Evolutionary conservation across 257 asterid genomes (phyloP), one percentile per base, ranked within the genome.

Genomic region (Eucommia ulmoides): DNA sequence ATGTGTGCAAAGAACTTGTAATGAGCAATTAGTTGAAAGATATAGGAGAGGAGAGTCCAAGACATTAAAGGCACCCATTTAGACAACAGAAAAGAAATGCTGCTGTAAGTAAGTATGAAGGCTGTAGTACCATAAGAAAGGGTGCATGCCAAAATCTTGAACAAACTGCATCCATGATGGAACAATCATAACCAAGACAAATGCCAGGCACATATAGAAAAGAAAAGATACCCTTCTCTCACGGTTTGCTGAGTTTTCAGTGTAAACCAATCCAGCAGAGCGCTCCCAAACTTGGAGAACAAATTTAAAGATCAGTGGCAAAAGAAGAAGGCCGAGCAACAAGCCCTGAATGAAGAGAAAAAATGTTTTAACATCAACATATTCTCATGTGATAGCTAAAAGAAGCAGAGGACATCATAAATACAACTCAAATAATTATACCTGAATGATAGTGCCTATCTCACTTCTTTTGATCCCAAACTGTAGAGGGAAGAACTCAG

Each of bases 131-230:
- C 96, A 89, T 61, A 78, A 50, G 23, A 75, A 65, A 16, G 99
- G 99, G 60, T 91, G 92, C 60, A 64, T 41, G 20, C 63, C 71
- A 66, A 86, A 86, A 52, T 69, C 65, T 52, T 81, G 88, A 65
- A 86, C 89, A 55, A 76, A 73, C 64, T 75, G 94, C 87, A 91
- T 79, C 99, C 99, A 91, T 50, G 83, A 81, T 3, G 99, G 96
- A 50, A 78, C 72, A 55, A 62, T 74, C 76, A 69, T 49, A 42
- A 73, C 52, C 75, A 83, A 59, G 63, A 74, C 48, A 53, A 68
- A 29, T 24, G 63, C 49, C 41, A 83, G 81, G 29, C 68, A 66
- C 23, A 67, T 65, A 67, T 63, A 81, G 77, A 91, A 91, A 41
- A 81, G 54, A 50, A 65, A 48, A 61, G 89, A 74, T 70, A 69